A percentile compares a stretch with the other conserved stretches of the same genome.
These are phyloP conservation scores for Candida taoyuanica DNA, from an alignment of 805 yeast species.

Conservation along the genomic window DNA sequence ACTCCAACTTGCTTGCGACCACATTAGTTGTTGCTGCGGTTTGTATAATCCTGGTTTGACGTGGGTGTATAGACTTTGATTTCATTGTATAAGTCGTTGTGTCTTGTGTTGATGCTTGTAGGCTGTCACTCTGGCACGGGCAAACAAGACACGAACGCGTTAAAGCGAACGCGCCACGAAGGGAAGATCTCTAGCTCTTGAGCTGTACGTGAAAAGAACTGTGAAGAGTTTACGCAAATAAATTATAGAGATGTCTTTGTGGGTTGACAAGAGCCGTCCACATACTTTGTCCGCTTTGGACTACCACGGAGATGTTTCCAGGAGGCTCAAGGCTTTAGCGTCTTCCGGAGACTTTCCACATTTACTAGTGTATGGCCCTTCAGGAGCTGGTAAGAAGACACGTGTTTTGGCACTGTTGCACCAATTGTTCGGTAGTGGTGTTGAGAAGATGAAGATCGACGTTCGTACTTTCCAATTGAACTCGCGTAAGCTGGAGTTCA, in stretches of 20 bases:
- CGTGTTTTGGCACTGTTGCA: conserved; percentile 75
- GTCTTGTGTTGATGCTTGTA: neutral
- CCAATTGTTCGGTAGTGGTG: conserved; percentile 78
- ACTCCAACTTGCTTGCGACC: neutral
- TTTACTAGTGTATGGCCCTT: conserved; percentile 86
- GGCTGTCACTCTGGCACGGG: too few species aligned
- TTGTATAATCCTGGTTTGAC: conserved; percentile 1
- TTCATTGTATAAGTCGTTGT: neutral
- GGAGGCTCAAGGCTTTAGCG: conserved; percentile 56
- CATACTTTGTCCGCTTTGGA: conserved; percentile 55
- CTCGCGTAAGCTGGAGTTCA: conserved; percentile 79
- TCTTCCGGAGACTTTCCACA: conserved; percentile 89
- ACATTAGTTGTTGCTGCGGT: neutral
- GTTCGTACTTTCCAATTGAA: conserved; percentile 77
- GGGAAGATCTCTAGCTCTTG: too few species aligned
- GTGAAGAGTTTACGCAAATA: neutral
- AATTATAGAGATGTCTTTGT: conserved; percentile 62
- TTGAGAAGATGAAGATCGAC: conserved; percentile 83
- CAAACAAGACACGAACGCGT: too few species aligned
- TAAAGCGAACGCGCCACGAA: too few species aligned
- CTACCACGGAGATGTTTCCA: conserved; percentile 63
- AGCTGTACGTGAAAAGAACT: neutral
- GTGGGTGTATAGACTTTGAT: neutral
- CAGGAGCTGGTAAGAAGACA: conserved; percentile 97
- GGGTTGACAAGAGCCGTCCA: conserved; percentile 97